phyloP scores from a whole-genome alignment of 192 early-diverging fungal species.

The Coemansia sp. region DNA sequence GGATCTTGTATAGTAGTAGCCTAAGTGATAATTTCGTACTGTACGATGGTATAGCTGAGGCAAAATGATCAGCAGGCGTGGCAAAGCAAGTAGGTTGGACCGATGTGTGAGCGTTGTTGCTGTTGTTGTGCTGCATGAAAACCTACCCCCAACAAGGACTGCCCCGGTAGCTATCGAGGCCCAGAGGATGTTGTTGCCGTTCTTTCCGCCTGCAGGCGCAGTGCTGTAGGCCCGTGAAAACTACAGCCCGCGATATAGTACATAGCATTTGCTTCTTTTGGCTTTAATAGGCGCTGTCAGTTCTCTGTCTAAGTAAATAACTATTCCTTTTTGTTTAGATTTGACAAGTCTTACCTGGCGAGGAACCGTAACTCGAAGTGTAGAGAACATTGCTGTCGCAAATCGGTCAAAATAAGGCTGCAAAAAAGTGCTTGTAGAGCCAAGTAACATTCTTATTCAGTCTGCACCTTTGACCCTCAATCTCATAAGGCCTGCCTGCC shows the following conservation, averaged over 20 bases:
- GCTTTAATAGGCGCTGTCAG: too few species aligned
- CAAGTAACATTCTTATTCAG: neutral
- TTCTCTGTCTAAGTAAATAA: neutral
- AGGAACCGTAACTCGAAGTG: slow-evolving; percentile 33
- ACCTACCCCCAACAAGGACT: slow-evolving; percentile 50
- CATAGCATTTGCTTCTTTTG: neutral
- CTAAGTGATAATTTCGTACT: slow-evolving; percentile 20
- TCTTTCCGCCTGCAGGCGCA: slow-evolving; percentile 20
- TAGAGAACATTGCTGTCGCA: slow-evolving; percentile 34
- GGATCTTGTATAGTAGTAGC: slow-evolving; percentile 45
- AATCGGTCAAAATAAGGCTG: neutral
- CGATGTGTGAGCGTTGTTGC: neutral
- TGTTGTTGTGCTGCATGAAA: neutral
- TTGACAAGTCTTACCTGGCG: slow-evolving; percentile 29
- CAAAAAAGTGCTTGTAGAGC: neutral
- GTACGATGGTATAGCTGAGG: slow-evolving; percentile 6
- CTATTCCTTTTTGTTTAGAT: neutral
- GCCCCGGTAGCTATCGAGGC: slow-evolving; percentile 47
- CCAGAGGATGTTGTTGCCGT: slow-evolving; percentile 35
- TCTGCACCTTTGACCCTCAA: neutral
- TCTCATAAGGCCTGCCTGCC: too few species aligned
- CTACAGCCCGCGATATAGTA: slow-evolving; percentile 15
- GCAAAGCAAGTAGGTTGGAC: neutral
- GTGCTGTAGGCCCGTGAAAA: slow-evolving; percentile 49
- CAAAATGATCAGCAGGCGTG: neutral